These are phyloP conservation scores for Aspergillus sp. DNA, from an alignment of 2,329 filamentous ascomycete species.

Conservation along the genomic window DNA sequence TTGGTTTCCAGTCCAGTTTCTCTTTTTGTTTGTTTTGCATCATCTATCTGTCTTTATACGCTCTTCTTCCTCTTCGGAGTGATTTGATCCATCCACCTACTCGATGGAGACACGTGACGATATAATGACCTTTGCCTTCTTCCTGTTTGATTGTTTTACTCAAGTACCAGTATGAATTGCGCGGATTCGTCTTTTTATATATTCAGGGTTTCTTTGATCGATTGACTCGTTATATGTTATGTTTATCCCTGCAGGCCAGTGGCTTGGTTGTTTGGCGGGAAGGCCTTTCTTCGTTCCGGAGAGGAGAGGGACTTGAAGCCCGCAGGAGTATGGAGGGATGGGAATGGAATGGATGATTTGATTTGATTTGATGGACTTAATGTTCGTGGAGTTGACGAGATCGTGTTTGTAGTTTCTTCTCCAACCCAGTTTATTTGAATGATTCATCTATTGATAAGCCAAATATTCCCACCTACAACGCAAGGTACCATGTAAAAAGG, in stretches of 20 bases:
- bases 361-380: no score
- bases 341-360: not conserved
- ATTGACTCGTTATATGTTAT: not conserved
- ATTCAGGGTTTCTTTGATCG: not conserved
- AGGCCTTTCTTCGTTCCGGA: not conserved
- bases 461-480: no score
- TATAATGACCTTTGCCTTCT: conserved; percentile 28
- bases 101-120: conserved; percentile 26
- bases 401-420: not conserved
- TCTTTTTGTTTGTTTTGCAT: conserved; percentile 11
- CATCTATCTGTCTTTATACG: conserved; percentile 12
- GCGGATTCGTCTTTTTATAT: not conserved
- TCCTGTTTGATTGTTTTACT: conserved; percentile 2
- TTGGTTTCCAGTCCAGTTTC: conserved; percentile 3
- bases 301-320: not conserved
- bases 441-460: not conserved
- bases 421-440: not conserved
- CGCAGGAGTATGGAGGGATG: not conserved
- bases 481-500: no score
- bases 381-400: not conserved
- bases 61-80: conserved; percentile 7
- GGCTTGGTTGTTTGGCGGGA: not conserved
- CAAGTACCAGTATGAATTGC: not conserved
- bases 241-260: not conserved
- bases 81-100: conserved; percentile 4